Conservation (phyloP, 345 rosid genomes). For the Dipteronia sinensis region DNA sequence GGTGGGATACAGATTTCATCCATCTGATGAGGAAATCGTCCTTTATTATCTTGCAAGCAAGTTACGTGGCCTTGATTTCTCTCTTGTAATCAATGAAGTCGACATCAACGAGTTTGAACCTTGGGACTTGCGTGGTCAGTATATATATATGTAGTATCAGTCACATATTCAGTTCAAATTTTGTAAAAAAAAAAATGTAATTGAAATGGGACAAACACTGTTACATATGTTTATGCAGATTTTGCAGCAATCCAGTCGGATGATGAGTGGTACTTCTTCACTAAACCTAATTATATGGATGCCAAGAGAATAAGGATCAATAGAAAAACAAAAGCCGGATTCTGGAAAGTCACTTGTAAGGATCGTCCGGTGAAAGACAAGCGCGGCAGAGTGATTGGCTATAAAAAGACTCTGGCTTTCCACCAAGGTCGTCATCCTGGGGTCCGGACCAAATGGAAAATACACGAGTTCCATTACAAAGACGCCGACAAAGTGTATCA, state of each 20-base stretch:
- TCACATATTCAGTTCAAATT: background rate
- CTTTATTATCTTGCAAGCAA: background rate
- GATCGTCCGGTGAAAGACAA: background rate
- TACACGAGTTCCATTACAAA: constrained; percentile 24
- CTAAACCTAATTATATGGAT: constrained; percentile 1
- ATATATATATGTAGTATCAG: background rate
- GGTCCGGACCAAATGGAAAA: constrained; percentile 23
- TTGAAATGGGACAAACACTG: background rate
- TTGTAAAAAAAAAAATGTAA: background rate
- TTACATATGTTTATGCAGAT: background rate
- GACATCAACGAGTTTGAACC: constrained; percentile 7
- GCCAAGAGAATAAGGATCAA: background rate
- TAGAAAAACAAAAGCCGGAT: background rate
- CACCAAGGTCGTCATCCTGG: background rate
- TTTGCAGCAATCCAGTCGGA: background rate
- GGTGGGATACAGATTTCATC: constrained; percentile 17
- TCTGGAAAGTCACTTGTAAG: background rate
- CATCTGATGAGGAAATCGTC: constrained; percentile 14
- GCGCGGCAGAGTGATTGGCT: background rate
- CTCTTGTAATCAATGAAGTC: background rate
- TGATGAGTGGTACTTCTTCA: constrained; percentile 22
- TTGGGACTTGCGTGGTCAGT: constrained; percentile 38
- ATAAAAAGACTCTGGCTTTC: constrained; percentile 12
- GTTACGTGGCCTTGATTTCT: background rate
- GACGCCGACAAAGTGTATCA: background rate